Evolutionary conservation across 768 basidiomycete species (phyloP).

Genomic region (Jaapia argillacea): DNA sequence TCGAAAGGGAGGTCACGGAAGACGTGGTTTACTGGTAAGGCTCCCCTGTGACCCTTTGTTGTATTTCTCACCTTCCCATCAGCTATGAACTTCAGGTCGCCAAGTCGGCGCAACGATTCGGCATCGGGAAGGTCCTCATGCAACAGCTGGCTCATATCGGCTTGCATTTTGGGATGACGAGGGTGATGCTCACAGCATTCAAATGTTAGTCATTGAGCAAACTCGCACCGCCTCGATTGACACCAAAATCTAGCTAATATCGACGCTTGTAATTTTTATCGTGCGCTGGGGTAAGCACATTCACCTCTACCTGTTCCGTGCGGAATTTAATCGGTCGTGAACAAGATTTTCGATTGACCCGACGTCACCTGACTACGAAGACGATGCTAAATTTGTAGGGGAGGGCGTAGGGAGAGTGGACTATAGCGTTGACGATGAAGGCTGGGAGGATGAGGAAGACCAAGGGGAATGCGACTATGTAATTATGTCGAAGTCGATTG

Average conservation of each 20-base stretch:
- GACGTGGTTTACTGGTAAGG: constrained; percentile 63
- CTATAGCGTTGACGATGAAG: constrained; percentile 17
- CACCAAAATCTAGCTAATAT: constrained; percentile 41
- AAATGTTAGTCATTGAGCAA: constrained; percentile 47
- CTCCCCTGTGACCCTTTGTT: neutral
- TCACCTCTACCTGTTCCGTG: neutral
- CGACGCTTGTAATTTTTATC: constrained; percentile 42
- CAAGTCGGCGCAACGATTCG: constrained; percentile 30
- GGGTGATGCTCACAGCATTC: constrained; percentile 67
- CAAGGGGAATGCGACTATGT: constrained; percentile 23
- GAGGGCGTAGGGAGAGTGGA: too few species aligned
- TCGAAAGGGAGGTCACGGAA: constrained; percentile 55
- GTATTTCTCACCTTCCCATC: neutral
- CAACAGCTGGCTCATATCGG: constrained; percentile 40
- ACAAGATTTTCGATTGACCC: constrained; percentile 45
- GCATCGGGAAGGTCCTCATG: constrained; percentile 51
- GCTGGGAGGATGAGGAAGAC: constrained; percentile 19
- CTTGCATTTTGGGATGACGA: constrained; percentile 46
- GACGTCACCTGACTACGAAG: constrained; percentile 34
- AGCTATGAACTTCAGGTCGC: constrained; percentile 77
- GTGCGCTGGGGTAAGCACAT: constrained; percentile 35
- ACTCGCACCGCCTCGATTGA: neutral
- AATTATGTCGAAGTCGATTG: constrained; percentile 23
- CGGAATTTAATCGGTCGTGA: neutral
- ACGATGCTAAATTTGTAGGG: neutral